phyloP scores from a whole-genome alignment of 177 flowering plant genomes.

The Vitis hybrid region DNA sequence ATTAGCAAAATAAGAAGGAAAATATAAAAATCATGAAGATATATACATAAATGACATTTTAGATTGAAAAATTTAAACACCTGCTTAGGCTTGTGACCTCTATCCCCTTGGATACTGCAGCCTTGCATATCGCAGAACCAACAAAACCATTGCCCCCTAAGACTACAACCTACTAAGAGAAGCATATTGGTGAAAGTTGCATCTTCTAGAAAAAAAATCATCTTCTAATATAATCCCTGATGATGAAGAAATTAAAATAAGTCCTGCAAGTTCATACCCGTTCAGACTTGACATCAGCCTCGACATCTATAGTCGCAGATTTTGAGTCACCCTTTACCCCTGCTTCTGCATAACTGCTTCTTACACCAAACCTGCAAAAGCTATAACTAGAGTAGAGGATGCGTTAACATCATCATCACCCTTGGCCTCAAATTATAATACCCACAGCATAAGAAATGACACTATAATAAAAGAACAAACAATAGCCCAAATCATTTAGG shows the following conservation, averaged over 20 bases:
- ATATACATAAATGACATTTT: conserved; percentile 6
- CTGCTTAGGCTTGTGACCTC: conserved; percentile 91
- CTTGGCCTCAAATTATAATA: neutral
- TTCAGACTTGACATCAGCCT: conserved; percentile 79
- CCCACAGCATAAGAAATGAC: neutral
- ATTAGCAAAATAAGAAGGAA: neutral
- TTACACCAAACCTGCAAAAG: conserved; percentile 37
- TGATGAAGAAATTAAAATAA: neutral
- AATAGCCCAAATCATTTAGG: neutral
- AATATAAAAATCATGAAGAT: neutral
- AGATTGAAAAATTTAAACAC: conserved; percentile 29
- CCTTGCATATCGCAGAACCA: conserved; percentile 96
- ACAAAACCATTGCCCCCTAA: conserved; percentile 98
- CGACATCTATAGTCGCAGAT: conserved; percentile 71
- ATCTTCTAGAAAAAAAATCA: neutral
- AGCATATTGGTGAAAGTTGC: conserved; percentile 15
- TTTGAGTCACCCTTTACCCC: conserved; percentile 36
- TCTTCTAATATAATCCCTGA: conserved; percentile 2
- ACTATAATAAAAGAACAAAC: neutral
- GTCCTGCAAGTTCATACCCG: conserved; percentile 37
- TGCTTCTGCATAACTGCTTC: conserved; percentile 62
- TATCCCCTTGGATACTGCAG: conserved; percentile 87
- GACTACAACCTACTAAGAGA: conserved; percentile 72
- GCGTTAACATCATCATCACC: neutral
- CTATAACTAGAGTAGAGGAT: conserved; percentile 16